phyloP scores from a whole-genome alignment of 371 early-diverging fungal genomes.

The Mortierella sp. region DNA sequence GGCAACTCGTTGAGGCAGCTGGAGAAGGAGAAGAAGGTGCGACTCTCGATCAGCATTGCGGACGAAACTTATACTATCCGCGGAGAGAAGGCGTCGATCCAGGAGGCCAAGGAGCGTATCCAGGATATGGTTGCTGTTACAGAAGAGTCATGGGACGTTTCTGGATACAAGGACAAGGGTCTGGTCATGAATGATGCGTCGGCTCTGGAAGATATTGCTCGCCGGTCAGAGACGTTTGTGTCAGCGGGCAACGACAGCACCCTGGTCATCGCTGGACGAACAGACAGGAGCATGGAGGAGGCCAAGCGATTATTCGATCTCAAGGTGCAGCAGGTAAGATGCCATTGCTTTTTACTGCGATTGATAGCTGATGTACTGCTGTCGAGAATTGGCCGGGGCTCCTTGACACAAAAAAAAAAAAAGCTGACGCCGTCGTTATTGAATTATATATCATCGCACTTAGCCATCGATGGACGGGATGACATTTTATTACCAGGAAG shows the following conservation, averaged over 20 bases:
- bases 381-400: background rate
- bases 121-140: conserved; percentile 45
- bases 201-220: conserved; percentile 49
- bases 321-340: conserved; percentile 33
- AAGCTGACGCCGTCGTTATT: background rate
- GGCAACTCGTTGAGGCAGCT: conserved; percentile 32
- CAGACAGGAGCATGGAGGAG: conserved; percentile 37
- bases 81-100: conserved; percentile 30
- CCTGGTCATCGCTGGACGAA: conserved; percentile 41
- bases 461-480: conserved; percentile 9
- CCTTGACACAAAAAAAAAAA: background rate
- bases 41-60: conserved; percentile 49
- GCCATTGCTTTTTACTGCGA: background rate
- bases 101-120: conserved; percentile 39
- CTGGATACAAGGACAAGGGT: conserved; percentile 26
- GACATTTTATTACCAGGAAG: conserved; percentile 29
- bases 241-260: conserved; percentile 21
- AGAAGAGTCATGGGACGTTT: conserved; percentile 55
- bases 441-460: background rate
- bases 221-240: conserved; percentile 48
- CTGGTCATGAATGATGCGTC: conserved; percentile 24
- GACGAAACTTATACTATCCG: conserved; percentile 50
- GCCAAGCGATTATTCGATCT: conserved; percentile 53
- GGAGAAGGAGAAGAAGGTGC: conserved; percentile 44
- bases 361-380: background rate